Conservation (phyloP, 306 rosid genomes). For the Purshia tridentata region DNA sequence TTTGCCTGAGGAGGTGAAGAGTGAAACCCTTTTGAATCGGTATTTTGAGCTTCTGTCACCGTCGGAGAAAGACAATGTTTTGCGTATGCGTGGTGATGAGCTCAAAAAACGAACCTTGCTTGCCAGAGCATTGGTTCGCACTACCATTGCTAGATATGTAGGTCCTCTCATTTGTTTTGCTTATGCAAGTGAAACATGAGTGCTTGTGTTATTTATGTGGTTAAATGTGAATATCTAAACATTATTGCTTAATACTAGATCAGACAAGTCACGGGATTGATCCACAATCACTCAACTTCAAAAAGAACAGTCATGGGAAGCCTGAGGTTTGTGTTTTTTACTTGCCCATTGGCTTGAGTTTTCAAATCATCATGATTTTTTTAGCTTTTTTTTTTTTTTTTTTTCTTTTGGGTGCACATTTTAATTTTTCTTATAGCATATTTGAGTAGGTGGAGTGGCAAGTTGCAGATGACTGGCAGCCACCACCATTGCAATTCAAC, state of each 20-base stretch:
- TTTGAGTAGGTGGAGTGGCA: constrained; percentile 64
- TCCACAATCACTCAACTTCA: constrained; percentile 67
- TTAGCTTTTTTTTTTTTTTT: too few relatives aligned
- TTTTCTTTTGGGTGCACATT: not conserved
- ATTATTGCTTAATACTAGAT: constrained; percentile 52
- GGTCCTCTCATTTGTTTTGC: constrained; percentile 32
- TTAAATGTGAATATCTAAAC: constrained; percentile 36
- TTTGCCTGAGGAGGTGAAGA: constrained; percentile 65
- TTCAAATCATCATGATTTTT: constrained; percentile 3
- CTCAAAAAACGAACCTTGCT: constrained; percentile 66
- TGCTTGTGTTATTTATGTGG: not conserved
- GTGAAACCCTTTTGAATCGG: constrained; percentile 46
- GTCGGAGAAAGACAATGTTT: constrained; percentile 58
- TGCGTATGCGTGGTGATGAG: constrained; percentile 51
- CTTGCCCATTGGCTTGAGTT: constrained; percentile 13
- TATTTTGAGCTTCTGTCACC: constrained; percentile 69
- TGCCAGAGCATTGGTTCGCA: constrained; percentile 77
- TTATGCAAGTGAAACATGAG: not conserved
- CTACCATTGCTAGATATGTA: constrained; percentile 84
- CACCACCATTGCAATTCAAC: constrained; percentile 85
- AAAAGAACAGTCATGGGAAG: constrained; percentile 74
- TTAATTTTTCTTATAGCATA: constrained; percentile 25
- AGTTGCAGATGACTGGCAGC: constrained; percentile 47
- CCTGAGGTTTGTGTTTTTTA: constrained; percentile 69
- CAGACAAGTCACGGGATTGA: constrained; percentile 52